Percentiles rank a stretch among this genome's conserved stretches.
phyloP scores from a whole-genome alignment of 1,284 basidiomycete species.

The Ceratobasidium sp. region DNA sequence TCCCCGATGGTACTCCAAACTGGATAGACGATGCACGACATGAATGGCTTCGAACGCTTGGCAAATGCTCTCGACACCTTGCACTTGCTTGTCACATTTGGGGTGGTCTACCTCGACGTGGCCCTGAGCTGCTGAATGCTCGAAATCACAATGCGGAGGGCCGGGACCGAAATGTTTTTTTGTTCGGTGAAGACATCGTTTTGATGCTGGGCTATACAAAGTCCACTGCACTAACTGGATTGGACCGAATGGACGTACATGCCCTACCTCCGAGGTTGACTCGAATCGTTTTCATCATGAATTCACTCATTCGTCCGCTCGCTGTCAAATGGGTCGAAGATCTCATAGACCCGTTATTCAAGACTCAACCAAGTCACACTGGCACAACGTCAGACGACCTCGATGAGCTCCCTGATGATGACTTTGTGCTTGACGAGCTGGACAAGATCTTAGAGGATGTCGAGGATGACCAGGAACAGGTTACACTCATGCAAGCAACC shows the following conservation, averaged over 20 bases:
- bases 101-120: background rate
- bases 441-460: no score
- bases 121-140: background rate
- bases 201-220: background rate
- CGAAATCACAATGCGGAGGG: background rate
- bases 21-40: background rate
- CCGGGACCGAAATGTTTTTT: background rate
- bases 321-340: background rate
- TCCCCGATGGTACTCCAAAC: background rate
- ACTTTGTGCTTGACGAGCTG: no score
- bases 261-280: background rate
- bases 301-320: background rate
- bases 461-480: no score
- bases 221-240: background rate
- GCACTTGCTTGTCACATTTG: background rate
- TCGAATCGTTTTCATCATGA: background rate
- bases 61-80: background rate
- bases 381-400: no score
- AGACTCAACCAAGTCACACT: no score
- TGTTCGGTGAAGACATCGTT: background rate
- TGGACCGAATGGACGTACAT: background rate
- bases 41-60: background rate
- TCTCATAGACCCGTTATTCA: background rate
- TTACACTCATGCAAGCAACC: no score
- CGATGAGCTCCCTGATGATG: no score